Evolutionary conservation across 345 rosid genomes (phyloP).

Genomic region (Turritis glabra): DNA sequence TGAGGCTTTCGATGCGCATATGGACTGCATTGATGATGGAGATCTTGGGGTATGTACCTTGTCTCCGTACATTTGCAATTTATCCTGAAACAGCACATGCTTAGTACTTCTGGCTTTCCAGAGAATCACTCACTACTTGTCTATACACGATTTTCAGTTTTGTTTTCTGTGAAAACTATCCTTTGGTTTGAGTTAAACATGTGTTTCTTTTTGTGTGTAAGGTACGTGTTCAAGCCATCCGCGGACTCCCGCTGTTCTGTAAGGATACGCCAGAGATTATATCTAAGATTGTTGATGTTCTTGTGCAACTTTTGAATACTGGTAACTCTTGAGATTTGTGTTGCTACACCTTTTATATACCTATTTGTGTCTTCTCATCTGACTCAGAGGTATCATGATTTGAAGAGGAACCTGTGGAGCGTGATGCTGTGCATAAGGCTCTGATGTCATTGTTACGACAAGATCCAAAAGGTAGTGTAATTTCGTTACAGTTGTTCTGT

Average conservation of each 20-base stretch:
- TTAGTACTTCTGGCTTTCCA: not conserved
- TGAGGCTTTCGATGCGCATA: constrained; percentile 72
- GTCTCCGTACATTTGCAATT: not conserved
- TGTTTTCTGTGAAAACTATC: not conserved
- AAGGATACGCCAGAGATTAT: constrained; percentile 80
- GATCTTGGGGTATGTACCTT: constrained; percentile 72
- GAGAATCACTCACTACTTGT: not conserved
- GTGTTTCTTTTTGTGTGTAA: constrained; percentile 33
- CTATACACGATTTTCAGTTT: not conserved
- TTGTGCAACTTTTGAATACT: constrained; percentile 71
- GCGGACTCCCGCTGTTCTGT: constrained; percentile 94
- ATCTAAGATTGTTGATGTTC: constrained; percentile 84
- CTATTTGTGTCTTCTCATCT: not conserved
- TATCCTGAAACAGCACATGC: not conserved
- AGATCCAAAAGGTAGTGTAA: constrained; percentile 88
- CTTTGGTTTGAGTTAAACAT: constrained; percentile 12
- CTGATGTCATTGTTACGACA: constrained; percentile 93
- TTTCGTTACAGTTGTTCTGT: not conserved
- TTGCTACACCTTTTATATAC: not conserved
- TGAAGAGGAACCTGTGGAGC: constrained; percentile 87
- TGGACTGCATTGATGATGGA: constrained; percentile 92
- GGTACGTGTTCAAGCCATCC: constrained; percentile 99
- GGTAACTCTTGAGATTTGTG: constrained; percentile 51
- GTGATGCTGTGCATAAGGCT: constrained; percentile 98
- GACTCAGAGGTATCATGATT: constrained; percentile 21